Evolutionary conservation across 495 filamentous ascomycete genomes (phyloP), one percentile per base, ranked within the genome.

Genomic region (Haplographium delicatum): DNA sequence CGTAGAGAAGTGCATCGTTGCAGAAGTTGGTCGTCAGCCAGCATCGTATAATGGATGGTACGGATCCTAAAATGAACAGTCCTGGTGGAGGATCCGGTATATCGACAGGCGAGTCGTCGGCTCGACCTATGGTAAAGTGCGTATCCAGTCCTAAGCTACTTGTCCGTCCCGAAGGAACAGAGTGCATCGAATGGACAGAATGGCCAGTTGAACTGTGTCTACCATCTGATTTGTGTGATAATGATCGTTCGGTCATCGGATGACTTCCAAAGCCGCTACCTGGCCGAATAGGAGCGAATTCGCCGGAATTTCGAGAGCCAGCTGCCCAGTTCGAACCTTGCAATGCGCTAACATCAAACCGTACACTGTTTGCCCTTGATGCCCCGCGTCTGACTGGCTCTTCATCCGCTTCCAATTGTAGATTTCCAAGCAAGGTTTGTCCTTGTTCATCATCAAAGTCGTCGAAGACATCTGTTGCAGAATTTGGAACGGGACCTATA

Each of bases 141-240:
- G 81, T 80, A 54, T 94, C 88, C 2, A 91, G 67, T 1, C 84
- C 85, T 19, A 96, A 70, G 63, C 89, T 96, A 66, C 88, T 95
- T 15, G 85, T 85, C 5, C 89, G 78, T 2, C 85, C 86, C 5
- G 88, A 91, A 18, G 77, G 73, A 27, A 64, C 69, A 9, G 76
- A 86, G 53, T 81, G 76, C 47, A 79, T 68, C 38, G 78, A 82
- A 58, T 87, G 82, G 53, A 83, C 79, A 4, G 88, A 95, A 53
- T 91, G 83, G 19, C 87, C 88, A 7, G 86, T 86, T 0, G 89
- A 94, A 65, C 93, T 97, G 65, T 91, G 87, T 44, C 91, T 75
- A n/a, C 94, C 93, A 62, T 97, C 94, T 1, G 93, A 97, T 59
- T 93, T 95, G 69, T 96, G 90, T 19, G 93, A 98, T 6, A 85